Evolutionary conservation across 352 stramenopile genomes (phyloP).

Genomic region (Phytophthora palmivora): DNA sequence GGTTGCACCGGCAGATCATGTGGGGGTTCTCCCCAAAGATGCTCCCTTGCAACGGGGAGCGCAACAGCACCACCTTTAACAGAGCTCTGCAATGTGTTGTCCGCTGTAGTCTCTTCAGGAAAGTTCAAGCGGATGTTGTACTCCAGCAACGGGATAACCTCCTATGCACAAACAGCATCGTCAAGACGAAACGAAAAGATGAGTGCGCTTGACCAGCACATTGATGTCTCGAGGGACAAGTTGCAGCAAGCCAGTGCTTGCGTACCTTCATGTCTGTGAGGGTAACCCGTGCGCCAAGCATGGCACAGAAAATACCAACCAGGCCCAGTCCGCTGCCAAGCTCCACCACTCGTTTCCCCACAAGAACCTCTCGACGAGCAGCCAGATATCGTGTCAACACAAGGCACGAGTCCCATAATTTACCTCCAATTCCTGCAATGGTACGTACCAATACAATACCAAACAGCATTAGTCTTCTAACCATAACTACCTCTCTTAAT

Average conservation of each 20-base stretch:
- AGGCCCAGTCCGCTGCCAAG: conserved; percentile 78
- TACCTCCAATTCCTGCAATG: conserved; percentile 74
- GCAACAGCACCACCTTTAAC: conserved; percentile 24
- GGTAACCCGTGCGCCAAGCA: conserved; percentile 66
- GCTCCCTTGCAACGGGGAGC: conserved; percentile 37
- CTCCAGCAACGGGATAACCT: conserved; percentile 75
- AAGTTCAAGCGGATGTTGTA: conserved; percentile 86
- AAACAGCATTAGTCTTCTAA: conserved; percentile 12
- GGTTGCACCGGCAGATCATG: conserved; percentile 45
- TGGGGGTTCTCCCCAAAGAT: conserved; percentile 65
- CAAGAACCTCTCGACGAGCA: conserved; percentile 43
- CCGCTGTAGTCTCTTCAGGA: conserved; percentile 2
- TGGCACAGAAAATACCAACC: conserved; percentile 76
- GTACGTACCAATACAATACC: neutral
- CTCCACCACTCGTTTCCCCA: conserved; percentile 64
- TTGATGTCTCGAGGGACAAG: conserved; percentile 8
- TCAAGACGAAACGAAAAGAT: conserved; percentile 24
- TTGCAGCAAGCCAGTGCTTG: conserved; percentile 21
- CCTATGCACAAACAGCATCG: conserved; percentile 30
- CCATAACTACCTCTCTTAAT: conserved; percentile 5
- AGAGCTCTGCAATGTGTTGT: conserved; percentile 7
- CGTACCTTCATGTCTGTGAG: conserved; percentile 75
- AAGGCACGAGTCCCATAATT: conserved; percentile 85
- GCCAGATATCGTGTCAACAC: conserved; percentile 74
- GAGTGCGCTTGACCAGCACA: conserved; percentile 13